Evolutionary conservation across 805 yeast species (phyloP).

Genomic region (Lipomyces orientalis): DNA sequence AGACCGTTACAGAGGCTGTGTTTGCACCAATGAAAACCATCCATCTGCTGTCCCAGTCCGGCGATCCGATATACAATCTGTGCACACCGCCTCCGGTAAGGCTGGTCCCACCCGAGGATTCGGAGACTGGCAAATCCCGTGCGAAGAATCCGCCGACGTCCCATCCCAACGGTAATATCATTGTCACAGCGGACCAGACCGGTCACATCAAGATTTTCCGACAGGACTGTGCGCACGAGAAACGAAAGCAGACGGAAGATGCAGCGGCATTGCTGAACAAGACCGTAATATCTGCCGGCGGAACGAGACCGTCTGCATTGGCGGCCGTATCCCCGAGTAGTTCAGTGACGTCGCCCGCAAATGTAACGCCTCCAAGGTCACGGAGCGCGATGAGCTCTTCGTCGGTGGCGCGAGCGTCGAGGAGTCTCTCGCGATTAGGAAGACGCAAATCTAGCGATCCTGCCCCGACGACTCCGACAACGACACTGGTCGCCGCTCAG

Average conservation of each 20-base stretch:
- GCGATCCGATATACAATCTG: constrained; percentile 79
- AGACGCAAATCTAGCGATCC: not conserved
- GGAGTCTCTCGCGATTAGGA: constrained; percentile 20
- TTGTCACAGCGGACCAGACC: constrained; percentile 75
- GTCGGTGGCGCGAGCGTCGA: constrained; percentile 2
- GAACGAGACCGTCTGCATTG: constrained; percentile 5
- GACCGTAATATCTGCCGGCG: constrained; percentile 1
- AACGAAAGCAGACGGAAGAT: constrained; percentile 37
- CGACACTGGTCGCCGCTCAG: not conserved
- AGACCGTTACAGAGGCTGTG: constrained; percentile 73
- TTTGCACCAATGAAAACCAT: constrained; percentile 77
- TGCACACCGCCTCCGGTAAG: constrained; percentile 46
- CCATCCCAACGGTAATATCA: constrained; percentile 51
- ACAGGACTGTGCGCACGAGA: constrained; percentile 69
- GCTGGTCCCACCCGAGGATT: constrained; percentile 8
- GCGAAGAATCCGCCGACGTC: constrained; percentile 15
- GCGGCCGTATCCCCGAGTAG: not conserved
- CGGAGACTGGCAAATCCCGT: not conserved
- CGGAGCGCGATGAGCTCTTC: constrained; percentile 17
- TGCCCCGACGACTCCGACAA: not conserved
- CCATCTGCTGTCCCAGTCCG: constrained; percentile 69
- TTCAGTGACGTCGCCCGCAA: not conserved
- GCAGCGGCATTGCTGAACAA: constrained; percentile 12
- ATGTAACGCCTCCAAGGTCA: constrained; percentile 5
- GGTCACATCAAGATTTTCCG: constrained; percentile 81